These are phyloP conservation scores for Apiotrichum mycotoxinovorans DNA, from an alignment of 1,284 basidiomycete species.

Conservation along the genomic window DNA sequence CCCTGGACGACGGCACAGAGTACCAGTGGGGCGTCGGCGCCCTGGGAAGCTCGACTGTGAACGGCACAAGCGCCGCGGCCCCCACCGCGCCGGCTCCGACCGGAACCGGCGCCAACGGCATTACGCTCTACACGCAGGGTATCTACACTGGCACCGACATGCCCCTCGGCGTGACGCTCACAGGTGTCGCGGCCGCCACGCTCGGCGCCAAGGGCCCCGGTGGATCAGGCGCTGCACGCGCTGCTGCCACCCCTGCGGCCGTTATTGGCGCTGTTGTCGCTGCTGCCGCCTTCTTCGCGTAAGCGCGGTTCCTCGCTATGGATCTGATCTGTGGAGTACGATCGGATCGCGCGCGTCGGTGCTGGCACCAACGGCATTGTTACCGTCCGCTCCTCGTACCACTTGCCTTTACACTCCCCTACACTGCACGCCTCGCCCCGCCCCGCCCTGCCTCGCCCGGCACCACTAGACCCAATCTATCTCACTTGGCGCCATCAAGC, in stretches of 20 bases:
- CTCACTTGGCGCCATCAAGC: too few species aligned
- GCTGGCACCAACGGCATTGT: too few species aligned
- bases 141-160: constrained; percentile 11
- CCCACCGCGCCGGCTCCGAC: constrained; percentile 1
- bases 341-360: too few species aligned
- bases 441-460: too few species aligned
- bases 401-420: too few species aligned
- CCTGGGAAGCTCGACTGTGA: neutral
- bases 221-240: neutral
- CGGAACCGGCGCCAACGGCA: constrained; percentile 13
- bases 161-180: constrained; percentile 9
- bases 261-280: constrained; percentile 3
- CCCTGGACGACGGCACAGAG: constrained; percentile 1
- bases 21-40: neutral
- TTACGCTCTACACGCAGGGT: constrained; percentile 16
- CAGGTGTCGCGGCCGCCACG: constrained; percentile 15
- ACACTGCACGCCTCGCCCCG: too few species aligned
- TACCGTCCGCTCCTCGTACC: too few species aligned
- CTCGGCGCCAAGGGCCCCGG: constrained; percentile 4
- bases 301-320: neutral
- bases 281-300: constrained; percentile 5
- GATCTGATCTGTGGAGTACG: neutral
- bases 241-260: neutral
- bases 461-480: too few species aligned
- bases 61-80: neutral